A percentile compares a stretch with the other conserved stretches of the same genome.
These are phyloP conservation scores for Podila verticillata DNA, from an alignment of 192 early-diverging fungal genomes.

Conservation along the genomic window DNA sequence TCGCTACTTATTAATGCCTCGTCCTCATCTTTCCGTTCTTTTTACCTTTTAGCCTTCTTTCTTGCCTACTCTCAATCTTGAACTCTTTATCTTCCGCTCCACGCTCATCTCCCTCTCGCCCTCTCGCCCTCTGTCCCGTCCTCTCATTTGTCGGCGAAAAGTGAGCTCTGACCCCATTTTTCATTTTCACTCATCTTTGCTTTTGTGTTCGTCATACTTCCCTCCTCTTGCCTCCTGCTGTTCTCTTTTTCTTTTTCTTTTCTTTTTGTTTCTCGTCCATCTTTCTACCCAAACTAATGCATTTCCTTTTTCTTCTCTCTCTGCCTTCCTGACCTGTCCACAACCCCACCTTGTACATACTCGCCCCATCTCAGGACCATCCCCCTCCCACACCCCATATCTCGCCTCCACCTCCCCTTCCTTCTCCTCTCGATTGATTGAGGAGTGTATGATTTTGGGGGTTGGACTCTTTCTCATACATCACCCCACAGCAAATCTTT, in stretches of 20 bases:
- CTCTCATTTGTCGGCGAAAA: not conserved
- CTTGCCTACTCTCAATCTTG: not conserved
- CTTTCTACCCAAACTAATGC: no score
- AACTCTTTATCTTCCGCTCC: not conserved
- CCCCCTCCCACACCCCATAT: not conserved
- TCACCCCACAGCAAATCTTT: no score
- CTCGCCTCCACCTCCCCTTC: not conserved
- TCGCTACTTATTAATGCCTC: not conserved
- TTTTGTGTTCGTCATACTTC: no score
- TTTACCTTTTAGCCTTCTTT: conserved; percentile 1
- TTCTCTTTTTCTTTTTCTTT: not conserved
- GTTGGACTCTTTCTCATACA: no score
- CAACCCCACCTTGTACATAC: not conserved
- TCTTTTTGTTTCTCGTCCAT: not conserved
- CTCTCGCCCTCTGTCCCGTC: no score
- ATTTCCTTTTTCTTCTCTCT: not conserved
- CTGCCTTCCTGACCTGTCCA: not conserved
- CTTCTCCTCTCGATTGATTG: not conserved
- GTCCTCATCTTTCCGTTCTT: not conserved
- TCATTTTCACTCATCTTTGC: no score
- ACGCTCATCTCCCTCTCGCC: not conserved
- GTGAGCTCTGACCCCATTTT: no score
- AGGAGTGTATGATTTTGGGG: no score
- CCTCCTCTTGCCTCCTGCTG: no score
- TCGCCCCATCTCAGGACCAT: not conserved